Evolutionary conservation across 192 early-diverging fungal genomes (phyloP).

Genomic region (Bifiguratus adelaidae): DNA sequence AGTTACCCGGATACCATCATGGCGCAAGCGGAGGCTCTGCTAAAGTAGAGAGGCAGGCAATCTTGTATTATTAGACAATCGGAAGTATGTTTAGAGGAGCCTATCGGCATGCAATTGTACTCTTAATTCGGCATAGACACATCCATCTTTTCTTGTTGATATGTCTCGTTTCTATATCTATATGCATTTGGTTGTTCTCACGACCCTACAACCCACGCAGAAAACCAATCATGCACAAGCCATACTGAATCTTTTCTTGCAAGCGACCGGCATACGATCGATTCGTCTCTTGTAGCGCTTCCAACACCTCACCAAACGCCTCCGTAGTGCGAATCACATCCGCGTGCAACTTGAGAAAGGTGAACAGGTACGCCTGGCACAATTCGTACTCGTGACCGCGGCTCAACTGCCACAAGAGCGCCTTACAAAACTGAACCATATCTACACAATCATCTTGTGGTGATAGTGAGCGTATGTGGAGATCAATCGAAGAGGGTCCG

Average conservation of each 20-base stretch:
- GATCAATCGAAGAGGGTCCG: conserved; percentile 74
- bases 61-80: no score
- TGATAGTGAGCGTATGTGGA: conserved; percentile 72
- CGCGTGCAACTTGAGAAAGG: conserved; percentile 73
- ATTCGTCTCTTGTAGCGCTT: conserved; percentile 17
- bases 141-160: no score
- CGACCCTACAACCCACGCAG: no score
- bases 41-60: no score
- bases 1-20: no score
- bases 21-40: neutral
- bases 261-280: conserved; percentile 15
- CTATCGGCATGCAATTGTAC: no score
- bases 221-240: conserved; percentile 27
- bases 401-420: conserved; percentile 44
- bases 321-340: conserved; percentile 57
- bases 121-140: no score
- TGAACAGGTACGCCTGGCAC: conserved; percentile 64
- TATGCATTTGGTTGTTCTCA: no score
- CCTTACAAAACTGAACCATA: conserved; percentile 57
- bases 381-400: conserved; percentile 80
- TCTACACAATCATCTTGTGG: conserved; percentile 50
- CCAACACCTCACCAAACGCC: conserved; percentile 26
- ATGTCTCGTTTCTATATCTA: no score
- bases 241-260: conserved; percentile 25
- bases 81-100: no score